Conservation (phyloP, 106 monocot species). For the Dioscorea alata region DNA sequence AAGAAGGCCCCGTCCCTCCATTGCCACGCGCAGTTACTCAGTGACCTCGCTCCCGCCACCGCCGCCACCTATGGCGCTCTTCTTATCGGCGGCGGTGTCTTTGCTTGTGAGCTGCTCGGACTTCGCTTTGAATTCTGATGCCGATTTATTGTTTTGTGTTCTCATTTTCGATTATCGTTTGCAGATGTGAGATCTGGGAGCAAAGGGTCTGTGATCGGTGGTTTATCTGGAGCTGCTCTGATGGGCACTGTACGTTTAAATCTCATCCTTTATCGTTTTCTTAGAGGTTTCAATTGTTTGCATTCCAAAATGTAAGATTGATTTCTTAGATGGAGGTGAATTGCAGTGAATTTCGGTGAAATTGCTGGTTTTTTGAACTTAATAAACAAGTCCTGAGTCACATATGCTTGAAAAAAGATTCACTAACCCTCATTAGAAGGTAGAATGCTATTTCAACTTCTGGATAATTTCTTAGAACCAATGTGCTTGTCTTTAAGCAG, state of each 20-base stretch:
- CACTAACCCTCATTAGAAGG: too few relatives aligned
- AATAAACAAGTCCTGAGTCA: too few relatives aligned
- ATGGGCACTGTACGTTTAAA: slow-evolving; percentile 50
- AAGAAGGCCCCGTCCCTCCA: background rate
- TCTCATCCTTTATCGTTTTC: background rate
- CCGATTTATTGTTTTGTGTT: background rate
- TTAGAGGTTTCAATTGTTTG: background rate
- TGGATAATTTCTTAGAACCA: too few relatives aligned
- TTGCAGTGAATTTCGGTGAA: too few relatives aligned
- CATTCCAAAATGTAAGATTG: too few relatives aligned
- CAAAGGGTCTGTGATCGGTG: slow-evolving; percentile 72
- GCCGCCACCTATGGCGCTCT: slow-evolving; percentile 67
- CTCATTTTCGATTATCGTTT: background rate
- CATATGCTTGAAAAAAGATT: too few relatives aligned
- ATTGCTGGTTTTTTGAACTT: too few relatives aligned
- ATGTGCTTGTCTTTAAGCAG: too few relatives aligned
- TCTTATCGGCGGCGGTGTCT: slow-evolving; percentile 77
- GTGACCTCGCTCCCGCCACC: slow-evolving; percentile 54
- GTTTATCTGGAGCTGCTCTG: slow-evolving; percentile 53
- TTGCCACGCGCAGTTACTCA: slow-evolving; percentile 28
- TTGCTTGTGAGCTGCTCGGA: slow-evolving; percentile 44
- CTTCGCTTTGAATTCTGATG: background rate
- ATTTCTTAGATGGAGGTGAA: too few relatives aligned
- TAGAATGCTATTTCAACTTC: too few relatives aligned
- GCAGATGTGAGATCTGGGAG: slow-evolving; percentile 77